Evolutionary conservation across 139 green algal species (phyloP), one percentile per base, ranked within the genome.

Genomic region (Yamagishiella unicocca): DNA sequence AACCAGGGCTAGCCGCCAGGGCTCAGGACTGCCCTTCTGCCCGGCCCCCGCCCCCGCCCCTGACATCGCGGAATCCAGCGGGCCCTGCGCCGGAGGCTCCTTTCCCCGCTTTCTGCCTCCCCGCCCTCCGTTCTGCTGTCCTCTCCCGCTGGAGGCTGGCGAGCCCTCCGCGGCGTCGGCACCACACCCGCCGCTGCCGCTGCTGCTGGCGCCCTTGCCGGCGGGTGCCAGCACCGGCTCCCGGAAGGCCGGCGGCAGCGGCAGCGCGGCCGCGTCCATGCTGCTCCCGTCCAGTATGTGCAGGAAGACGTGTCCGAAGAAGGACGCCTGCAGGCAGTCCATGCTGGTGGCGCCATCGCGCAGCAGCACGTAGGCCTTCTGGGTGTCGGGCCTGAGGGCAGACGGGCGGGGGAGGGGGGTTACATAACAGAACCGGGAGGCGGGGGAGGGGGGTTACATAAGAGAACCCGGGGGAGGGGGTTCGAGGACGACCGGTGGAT

Each of bases 301-400:
- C 75, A 97, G 79, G 43, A 96, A 85, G n/a, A 93, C 35, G 82
- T 97, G 93, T 0, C 95, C 95, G n/a, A 93, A 90, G 80, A 98
- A 95, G 0, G 94, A 91, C 2, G 92, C 95, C 40, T 90, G 87
- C 10, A 98, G 82, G 46, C 91, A 90, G 68, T 96, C 91, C 25
- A 77, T 64, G 8, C 45, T 61, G 25, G 55, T 77, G 19, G 90
- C 95, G 14, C 93, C 95, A 54, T 97, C 81, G 43, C 90, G 90
- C 24, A 98, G 90, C 88, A 98, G 58, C 31, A 97, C 91, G 70
- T 95, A 96, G n/a, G 87, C 91, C 90, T 96, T 85, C 24, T 66
- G 19, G 46, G 54, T 82, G 29, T 88, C 82, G 12, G 78, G 87
- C 43, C 73, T 88, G 70, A 4, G 61, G 19, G 17, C n/a, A n/a